Conservation (phyloP, 176 grass and related monocot genomes). For the Elymus sibiricus region DNA sequence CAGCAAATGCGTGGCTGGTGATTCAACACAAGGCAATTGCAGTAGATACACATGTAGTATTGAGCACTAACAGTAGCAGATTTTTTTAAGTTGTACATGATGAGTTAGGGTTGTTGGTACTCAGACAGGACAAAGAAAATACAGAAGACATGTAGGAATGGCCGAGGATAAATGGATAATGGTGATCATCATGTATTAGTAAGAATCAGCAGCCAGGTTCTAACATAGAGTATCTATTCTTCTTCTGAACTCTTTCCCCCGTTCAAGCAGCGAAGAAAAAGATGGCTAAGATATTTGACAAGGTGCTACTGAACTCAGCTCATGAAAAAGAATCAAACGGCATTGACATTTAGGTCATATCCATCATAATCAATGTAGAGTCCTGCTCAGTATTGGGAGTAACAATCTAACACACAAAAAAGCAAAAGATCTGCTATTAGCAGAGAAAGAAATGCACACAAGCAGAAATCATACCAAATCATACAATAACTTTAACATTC, state of each 20-base stretch:
- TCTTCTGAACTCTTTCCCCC: not conserved
- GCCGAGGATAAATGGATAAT: not conserved
- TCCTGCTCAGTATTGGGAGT: not conserved
- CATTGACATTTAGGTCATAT: slow-evolving; percentile 16
- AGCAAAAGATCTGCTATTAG: not conserved
- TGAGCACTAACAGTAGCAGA: not conserved
- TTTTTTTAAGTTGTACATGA: not conserved
- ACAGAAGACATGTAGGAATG: not conserved
- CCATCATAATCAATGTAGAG: slow-evolving; percentile 14
- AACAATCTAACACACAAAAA: slow-evolving; percentile 5
- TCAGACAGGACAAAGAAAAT: not conserved
- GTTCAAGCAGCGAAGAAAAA: slow-evolving; percentile 15
- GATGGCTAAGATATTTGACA: slow-evolving; percentile 28
- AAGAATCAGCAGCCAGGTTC: not conserved
- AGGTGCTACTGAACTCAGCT: not conserved
- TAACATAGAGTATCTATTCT: not conserved
- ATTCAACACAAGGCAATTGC: slow-evolving; percentile 37
- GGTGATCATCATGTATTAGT: not conserved
- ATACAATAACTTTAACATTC: not conserved
- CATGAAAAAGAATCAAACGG: slow-evolving; percentile 23
- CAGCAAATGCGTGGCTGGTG: slow-evolving; percentile 34
- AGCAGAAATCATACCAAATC: not conserved
- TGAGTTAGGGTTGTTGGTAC: slow-evolving; percentile 4
- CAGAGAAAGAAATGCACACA: not conserved
- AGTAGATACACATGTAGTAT: slow-evolving; percentile 13